These are phyloP conservation scores for Huiozyma naganishii DNA, from an alignment of 805 yeast species.

Conservation along the genomic window DNA sequence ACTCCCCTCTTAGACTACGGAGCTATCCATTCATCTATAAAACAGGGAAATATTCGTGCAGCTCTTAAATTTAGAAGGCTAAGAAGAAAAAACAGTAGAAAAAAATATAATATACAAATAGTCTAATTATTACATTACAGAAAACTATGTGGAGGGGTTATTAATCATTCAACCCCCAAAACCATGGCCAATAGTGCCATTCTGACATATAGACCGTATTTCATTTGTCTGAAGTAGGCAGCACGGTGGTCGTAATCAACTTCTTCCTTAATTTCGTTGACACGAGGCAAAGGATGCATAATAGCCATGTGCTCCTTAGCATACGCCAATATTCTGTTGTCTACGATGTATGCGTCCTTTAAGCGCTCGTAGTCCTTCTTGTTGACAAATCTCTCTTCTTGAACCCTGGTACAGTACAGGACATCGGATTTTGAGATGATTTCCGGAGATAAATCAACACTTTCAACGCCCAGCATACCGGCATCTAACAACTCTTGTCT, in stretches of 20 bases:
- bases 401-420: conserved; percentile 94
- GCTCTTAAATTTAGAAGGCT: too few species aligned
- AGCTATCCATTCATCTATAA: too few species aligned
- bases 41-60: too few species aligned
- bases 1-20: too few species aligned
- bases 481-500: conserved; percentile 52
- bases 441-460: conserved; percentile 69
- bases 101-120: too few species aligned
- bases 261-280: conserved; percentile 91
- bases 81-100: too few species aligned
- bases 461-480: conserved; percentile 65
- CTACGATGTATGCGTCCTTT: conserved; percentile 85
- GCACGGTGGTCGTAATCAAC: conserved; percentile 99
- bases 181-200: conserved; percentile 99
- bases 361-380: conserved; percentile 71
- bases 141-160: too few species aligned
- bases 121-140: too few species aligned
- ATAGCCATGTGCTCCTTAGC: conserved; percentile 98
- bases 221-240: conserved; percentile 99
- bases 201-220: conserved; percentile 94
- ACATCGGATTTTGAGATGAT: conserved; percentile 87
- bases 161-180: conserved; percentile 71
- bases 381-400: conserved; percentile 86
- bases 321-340: conserved; percentile 77
- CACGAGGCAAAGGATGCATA: conserved; percentile 98